Evolutionary conservation across 2,329 filamentous ascomycete species (phyloP).

Genomic region (Arthroderma sp.): DNA sequence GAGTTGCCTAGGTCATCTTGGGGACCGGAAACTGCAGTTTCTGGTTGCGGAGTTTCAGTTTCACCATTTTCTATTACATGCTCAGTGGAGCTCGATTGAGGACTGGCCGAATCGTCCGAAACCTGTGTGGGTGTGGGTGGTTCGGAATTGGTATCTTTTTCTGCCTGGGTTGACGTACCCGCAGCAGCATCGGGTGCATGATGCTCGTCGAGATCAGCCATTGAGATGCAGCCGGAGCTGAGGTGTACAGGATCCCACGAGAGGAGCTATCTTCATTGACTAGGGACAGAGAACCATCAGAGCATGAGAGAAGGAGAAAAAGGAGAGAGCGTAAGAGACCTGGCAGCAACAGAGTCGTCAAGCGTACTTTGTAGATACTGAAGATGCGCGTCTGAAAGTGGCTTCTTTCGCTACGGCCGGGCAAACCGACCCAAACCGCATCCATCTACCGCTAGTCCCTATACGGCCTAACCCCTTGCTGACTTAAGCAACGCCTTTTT

Average conservation of each 20-base stretch:
- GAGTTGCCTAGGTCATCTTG: too few species aligned
- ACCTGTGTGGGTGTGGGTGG: not conserved
- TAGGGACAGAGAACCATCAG: not conserved
- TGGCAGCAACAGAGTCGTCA: too few species aligned
- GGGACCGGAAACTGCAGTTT: too few species aligned
- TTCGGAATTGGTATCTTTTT: conserved; percentile 1
- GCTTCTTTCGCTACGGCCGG: conserved; percentile 8
- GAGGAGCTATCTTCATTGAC: conserved; percentile 7
- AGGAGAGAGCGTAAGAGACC: not conserved
- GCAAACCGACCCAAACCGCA: not conserved
- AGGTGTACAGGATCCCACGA: not conserved
- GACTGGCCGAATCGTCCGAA: conserved; percentile 1
- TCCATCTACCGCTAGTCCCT: not conserved
- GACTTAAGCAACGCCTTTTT: conserved; percentile 2
- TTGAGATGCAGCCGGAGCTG: conserved; percentile 5
- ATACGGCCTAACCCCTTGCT: not conserved
- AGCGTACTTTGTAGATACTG: not conserved
- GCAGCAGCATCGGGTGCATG: not conserved
- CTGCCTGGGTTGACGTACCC: conserved; percentile 1
- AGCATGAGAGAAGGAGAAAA: not conserved
- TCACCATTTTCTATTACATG: not conserved
- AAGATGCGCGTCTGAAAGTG: conserved; percentile 1
- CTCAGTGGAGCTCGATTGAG: not conserved
- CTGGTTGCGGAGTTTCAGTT: not conserved
- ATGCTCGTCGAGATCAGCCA: conserved; percentile 8